Percentiles rank a stretch among this genome's conserved stretches.
Evolutionary conservation across 176 grass and related monocot genomes (phyloP).

Genomic region (Elymus sibiricus): DNA sequence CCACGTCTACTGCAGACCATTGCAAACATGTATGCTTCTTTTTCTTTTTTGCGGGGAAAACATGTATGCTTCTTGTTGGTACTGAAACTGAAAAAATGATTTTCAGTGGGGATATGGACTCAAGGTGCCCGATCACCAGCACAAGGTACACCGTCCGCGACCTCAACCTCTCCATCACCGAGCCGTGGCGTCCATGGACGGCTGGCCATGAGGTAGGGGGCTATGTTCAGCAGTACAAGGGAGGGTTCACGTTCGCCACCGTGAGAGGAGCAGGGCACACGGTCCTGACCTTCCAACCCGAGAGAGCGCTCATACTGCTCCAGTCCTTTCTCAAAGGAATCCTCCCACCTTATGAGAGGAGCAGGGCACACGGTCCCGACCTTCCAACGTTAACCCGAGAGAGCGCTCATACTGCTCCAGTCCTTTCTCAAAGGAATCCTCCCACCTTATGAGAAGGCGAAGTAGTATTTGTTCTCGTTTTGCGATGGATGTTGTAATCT

Average conservation of each 20-base stretch:
- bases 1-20: background rate
- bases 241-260: slow-evolving; percentile 31
- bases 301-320: slow-evolving; percentile 36
- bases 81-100: too few relatives aligned
- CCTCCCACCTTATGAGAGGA: slow-evolving; percentile 45
- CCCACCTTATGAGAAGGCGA: background rate
- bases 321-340: slow-evolving; percentile 36
- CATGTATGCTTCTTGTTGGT: background rate
- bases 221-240: slow-evolving; percentile 30
- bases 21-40: too few relatives aligned
- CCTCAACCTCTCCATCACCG: background rate
- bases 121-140: background rate
- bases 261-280: slow-evolving; percentile 44
- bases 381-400: slow-evolving; percentile 40
- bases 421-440: slow-evolving; percentile 41
- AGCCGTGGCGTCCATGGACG: background rate
- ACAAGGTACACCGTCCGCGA: background rate
- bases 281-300: slow-evolving; percentile 35
- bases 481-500: too few relatives aligned
- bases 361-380: slow-evolving; percentile 35
- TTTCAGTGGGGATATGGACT: background rate
- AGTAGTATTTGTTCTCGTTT: too few relatives aligned
- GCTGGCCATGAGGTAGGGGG: slow-evolving; percentile 12
- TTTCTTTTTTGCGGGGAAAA: too few relatives aligned
- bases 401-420: slow-evolving; percentile 31